phyloP scores from a whole-genome alignment of 139 green algal genomes.

The Coelastrella sp. region DNA sequence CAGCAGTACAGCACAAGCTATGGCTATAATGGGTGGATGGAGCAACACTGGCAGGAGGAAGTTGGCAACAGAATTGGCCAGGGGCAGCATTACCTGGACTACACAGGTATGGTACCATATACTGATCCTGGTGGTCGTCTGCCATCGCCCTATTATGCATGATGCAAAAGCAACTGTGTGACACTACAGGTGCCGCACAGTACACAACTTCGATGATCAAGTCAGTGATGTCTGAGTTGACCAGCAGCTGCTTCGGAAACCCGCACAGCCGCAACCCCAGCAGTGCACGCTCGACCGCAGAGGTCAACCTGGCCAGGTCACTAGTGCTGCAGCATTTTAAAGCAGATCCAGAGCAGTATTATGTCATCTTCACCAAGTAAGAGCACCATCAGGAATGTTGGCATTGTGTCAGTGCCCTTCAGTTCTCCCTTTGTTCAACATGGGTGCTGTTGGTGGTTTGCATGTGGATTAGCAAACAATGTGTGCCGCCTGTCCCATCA shows the following conservation, averaged over 20 bases:
- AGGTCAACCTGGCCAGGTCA: neutral
- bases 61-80: neutral
- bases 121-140: neutral
- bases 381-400: neutral
- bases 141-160: neutral
- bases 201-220: slow-evolving; percentile 20
- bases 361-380: slow-evolving; percentile 47
- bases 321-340: slow-evolving; percentile 40
- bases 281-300: slow-evolving; percentile 7
- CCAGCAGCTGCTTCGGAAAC: slow-evolving; percentile 15
- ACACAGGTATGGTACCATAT: neutral
- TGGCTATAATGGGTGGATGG: slow-evolving; percentile 36
- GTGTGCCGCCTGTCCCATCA: neutral
- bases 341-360: slow-evolving; percentile 36
- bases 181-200: slow-evolving; percentile 11
- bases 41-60: slow-evolving; percentile 2
- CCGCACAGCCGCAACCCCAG: slow-evolving; percentile 44
- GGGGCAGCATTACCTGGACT: slow-evolving; percentile 33
- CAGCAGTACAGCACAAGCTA: slow-evolving; percentile 21
- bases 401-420: neutral
- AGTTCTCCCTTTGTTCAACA: neutral
- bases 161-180: neutral
- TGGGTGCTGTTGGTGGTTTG: neutral
- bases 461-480: neutral
- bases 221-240: slow-evolving; percentile 5